Percentiles rank a stretch among this genome's conserved stretches.
Evolutionary conservation across 208 protist genomes (phyloP).

Genomic region (Angomonas deanei): DNA sequence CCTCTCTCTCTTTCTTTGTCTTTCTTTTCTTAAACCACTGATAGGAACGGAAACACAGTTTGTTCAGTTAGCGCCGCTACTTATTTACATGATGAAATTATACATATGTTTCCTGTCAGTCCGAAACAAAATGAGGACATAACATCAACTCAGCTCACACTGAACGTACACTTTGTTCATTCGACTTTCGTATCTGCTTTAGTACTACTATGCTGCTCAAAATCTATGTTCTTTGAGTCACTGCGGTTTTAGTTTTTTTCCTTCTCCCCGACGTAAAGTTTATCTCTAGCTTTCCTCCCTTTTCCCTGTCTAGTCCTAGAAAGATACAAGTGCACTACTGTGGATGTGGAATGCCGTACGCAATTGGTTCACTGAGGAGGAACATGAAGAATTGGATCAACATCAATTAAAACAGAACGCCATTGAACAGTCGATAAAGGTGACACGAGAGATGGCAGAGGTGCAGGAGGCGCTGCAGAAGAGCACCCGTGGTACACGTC

Average conservation of each 20-base stretch:
- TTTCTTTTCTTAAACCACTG: too few species aligned
- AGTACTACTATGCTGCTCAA: not conserved
- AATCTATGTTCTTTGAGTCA: not conserved
- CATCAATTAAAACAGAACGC: not conserved
- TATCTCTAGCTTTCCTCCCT: not conserved
- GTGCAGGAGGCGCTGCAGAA: not conserved
- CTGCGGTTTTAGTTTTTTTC: not conserved
- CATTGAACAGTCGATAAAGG: not conserved
- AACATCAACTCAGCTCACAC: not conserved
- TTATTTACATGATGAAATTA: not conserved
- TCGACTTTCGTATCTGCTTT: not conserved
- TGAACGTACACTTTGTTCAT: not conserved
- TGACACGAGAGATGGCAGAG: not conserved
- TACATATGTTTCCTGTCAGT: conserved; percentile 6
- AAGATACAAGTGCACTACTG: not conserved
- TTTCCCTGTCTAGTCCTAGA: not conserved
- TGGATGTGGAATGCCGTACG: not conserved
- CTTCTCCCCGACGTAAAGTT: too few species aligned
- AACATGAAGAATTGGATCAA: not conserved
- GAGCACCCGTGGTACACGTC: not conserved
- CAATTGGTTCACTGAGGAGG: not conserved
- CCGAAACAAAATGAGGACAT: conserved; percentile 2
- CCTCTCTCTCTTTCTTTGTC: too few species aligned
- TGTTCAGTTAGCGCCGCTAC: too few species aligned
- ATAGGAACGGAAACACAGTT: too few species aligned